Percentiles rank a stretch among this genome's conserved stretches.
Conservation (phyloP, 345 rosid genomes). For the Clausena lansium region DNA sequence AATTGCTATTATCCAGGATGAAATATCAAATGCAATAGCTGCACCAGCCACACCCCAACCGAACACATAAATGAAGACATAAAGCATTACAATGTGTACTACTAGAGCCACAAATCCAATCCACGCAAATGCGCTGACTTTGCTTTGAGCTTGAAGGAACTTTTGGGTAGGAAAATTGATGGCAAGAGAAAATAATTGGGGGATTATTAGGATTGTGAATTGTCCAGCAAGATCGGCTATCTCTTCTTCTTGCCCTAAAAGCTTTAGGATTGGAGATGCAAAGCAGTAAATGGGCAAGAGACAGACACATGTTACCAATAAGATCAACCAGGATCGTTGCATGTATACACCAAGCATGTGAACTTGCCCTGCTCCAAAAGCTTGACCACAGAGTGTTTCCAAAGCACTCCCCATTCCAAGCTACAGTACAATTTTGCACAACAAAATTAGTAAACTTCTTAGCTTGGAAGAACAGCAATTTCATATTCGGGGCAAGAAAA, state of each 20-base stretch:
- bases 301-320: constrained; percentile 35
- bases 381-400: constrained; percentile 90
- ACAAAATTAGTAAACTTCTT: neutral
- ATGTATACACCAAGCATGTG: constrained; percentile 71
- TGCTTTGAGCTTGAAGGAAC: constrained; percentile 86
- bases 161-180: constrained; percentile 59
- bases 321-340: constrained; percentile 82
- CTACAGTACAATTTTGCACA: constrained; percentile 32
- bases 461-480: too few relatives aligned
- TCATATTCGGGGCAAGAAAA: too few relatives aligned
- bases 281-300: constrained; percentile 61
- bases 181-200: constrained; percentile 66
- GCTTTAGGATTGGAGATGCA: constrained; percentile 58
- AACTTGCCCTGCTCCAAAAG: constrained; percentile 81
- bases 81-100: constrained; percentile 42
- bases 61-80: constrained; percentile 42
- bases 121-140: constrained; percentile 53
- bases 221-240: constrained; percentile 59
- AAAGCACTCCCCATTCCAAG: constrained; percentile 95
- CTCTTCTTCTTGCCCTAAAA: constrained; percentile 55
- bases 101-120: constrained; percentile 46
- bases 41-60: constrained; percentile 64
- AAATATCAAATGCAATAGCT: constrained; percentile 56
- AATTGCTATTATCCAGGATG: constrained; percentile 42
- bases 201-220: constrained; percentile 50